Base-by-base conservation (phyloP, 2,329 filamentous ascomycete species). In the Neofusicoccum parvum region DNA sequence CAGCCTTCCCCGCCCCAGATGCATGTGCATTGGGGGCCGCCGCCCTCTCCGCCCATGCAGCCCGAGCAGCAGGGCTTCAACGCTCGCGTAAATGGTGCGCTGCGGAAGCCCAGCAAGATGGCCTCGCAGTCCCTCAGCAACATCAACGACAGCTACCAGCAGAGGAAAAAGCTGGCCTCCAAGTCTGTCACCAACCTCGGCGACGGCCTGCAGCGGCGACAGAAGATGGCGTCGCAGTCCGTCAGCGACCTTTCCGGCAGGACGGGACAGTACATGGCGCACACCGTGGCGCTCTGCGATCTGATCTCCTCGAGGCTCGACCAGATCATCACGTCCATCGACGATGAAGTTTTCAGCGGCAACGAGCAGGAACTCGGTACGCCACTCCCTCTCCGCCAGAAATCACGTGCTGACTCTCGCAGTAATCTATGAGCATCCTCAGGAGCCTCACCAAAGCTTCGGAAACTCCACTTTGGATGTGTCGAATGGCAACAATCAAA, bases 241-340 rank as follows among this genome's bases (percentile, higher is more conserved):
- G 53, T 65, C 3, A 60, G 43, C 36, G 50, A 65, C 27, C 64
- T 65, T 7, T 34, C 45, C 23, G 62, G 50, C 37, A 62, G 73
- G 63, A 76, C 74, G 51, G 77, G 75, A 56, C 73, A 75, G 49
- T 74, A 74, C 51, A 69, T 81, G 62, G 79, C 73, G 64, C 79
- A 75, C 68, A 77, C 74, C 23, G 78, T 74, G 32, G 80, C 74
- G 5, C 75, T 87, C 17, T 87, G 82, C 70, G 86, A 91, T 70
- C 79, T 87, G 64, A 85, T 92, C 53, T 85, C 82, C 14, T 80
- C 81, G 3, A 87, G 87, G 62, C 84, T 94, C 67, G 85, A 92
- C 73, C 79, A 86, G 50, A 83, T 92, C 65, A 87, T 94, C 74
- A 92, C 90, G 0, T 82, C 85, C 34, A 92, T 94, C 64, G 91